Evolutionary conservation across 495 filamentous ascomycete genomes (phyloP), one percentile per base, ranked within the genome.

Genomic region (Neurospora intermedia): DNA sequence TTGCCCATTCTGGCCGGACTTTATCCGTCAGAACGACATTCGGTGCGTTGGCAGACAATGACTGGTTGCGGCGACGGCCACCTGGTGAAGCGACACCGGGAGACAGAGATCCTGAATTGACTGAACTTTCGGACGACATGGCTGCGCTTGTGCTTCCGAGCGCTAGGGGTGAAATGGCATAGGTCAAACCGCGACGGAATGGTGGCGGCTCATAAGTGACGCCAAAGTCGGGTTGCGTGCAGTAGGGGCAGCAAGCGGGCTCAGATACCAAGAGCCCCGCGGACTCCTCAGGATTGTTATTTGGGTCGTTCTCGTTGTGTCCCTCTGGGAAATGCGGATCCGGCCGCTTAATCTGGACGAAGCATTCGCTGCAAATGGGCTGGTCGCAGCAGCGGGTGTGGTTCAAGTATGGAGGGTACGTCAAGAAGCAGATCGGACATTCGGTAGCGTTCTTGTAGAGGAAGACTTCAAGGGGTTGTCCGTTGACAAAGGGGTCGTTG

Each of bases 361-460:
- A 99, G 80, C 96, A 99, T 83, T 99, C 96, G 69, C 96, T 98
- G 84, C 96, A 99, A 72, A 99, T 98, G 7, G 93, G 87, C 79
- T 99, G 96, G 77, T 97, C 95, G 80, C 96, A 99, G 79, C 96
- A 99, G 75, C 96, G 85, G 3, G 96, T 98, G 69, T 91, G 92
- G 80, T 99, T 98, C n/a, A 98, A 84, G 78, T 96, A 97, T 3
- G 95, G 94, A 4, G 96, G 96, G 76, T 97, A 99, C 79, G 94
- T 95, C 38, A 99, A 83, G 80, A 98, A 96, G 83, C 96, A 99
- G 71, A 99, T 97, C 27, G 96, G 95, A 79, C 96, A 99, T 82
- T 99, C 96, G 46, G 85, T 84, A 20, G 92, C 90, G 76, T 95
- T 89, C 80, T 97, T 97, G 83, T 99, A 99, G 1, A 98, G 84